Conservation (phyloP, 805 yeast genomes). For the Metschnikowia sp. region DNA sequence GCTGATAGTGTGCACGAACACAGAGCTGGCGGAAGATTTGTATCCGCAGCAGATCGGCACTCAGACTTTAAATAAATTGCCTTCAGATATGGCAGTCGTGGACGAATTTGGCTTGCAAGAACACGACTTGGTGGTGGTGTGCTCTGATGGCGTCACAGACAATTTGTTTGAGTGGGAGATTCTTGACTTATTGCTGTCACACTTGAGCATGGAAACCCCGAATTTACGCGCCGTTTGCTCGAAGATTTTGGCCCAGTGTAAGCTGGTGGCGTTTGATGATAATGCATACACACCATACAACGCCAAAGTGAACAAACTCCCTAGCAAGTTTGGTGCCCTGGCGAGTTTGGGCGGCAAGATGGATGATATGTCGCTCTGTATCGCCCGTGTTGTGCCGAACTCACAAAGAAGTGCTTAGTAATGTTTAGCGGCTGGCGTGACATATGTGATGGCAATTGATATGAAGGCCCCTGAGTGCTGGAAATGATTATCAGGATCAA, state of each 20-base stretch:
- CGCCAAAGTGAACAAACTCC: constrained; percentile 45
- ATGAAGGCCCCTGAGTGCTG: no score
- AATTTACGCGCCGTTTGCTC: constrained; percentile 40
- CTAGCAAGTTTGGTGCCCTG: constrained; percentile 28
- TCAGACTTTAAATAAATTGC: constrained; percentile 38
- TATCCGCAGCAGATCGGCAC: constrained; percentile 59
- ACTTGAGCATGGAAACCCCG: constrained; percentile 24
- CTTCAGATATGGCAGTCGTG: constrained; percentile 48
- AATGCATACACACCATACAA: constrained; percentile 53
- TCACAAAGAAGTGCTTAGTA: no score
- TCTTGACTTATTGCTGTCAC: constrained; percentile 33
- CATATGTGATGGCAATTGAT: no score
- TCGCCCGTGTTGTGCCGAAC: constrained; percentile 39
- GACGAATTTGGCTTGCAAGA: constrained; percentile 37
- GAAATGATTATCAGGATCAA: no score
- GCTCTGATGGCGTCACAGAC: constrained; percentile 55
- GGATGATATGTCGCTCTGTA: constrained; percentile 52
- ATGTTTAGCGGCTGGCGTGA: not conserved
- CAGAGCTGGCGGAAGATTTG: constrained; percentile 45
- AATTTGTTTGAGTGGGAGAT: constrained; percentile 50
- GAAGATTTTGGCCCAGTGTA: constrained; percentile 40
- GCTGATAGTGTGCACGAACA: constrained; percentile 39
- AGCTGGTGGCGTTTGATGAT: constrained; percentile 50
- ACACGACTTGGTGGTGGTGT: constrained; percentile 43
- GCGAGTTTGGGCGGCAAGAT: constrained; percentile 49